Evolutionary conservation across 345 rosid genomes (phyloP), one percentile per base, ranked within the genome.

Genomic region (Citropsis articulata): DNA sequence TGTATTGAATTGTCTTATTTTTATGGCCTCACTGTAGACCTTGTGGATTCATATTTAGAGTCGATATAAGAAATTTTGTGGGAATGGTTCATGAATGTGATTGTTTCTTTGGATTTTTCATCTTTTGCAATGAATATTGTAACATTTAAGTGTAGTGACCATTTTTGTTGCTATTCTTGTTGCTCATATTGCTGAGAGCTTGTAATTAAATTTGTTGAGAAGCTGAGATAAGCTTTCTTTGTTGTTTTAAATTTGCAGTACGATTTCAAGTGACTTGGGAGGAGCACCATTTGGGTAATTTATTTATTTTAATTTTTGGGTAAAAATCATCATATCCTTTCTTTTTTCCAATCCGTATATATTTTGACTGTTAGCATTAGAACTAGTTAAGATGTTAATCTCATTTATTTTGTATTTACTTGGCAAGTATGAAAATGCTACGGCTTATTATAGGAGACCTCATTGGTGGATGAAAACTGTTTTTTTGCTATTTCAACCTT

Each of bases 221-320:
- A 65, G 4, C 35, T 70, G 59, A 18, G 36, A 31, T 69, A 19
- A 66, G 66, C 40, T 55, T 77, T 45, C 48, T 76, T 75, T 70
- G 22, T 27, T 63, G 30, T 59, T 76, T 76, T 80, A 28, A 16
- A 89, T 78, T 79, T 86, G 88, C 92, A 94, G 98, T 78, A 92
- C 98, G 14, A 67, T 94, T 70, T 89, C 98, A 22, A 65, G 77
- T 57, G 95, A 94, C 24, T 77, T 91, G 78, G 86, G 89, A 31
- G 98, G 98, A 73, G 91, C 97, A 25, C 98, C 98, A 0, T 94
- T 90, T 45, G 98, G 98, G 97, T 94, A 84, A 82, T 68, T 63
- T n/a, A 66, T 50, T 64, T 31, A 1, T 66, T 45, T 53, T 1
- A 67, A 74, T 35, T 25, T 56, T 69, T 25, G 2, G 4, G 3